A percentile compares a stretch with the other conserved stretches of the same genome.
Evolutionary conservation across 2,329 filamentous ascomycete species (phyloP).

Genomic region (Alternaria consortialis): DNA sequence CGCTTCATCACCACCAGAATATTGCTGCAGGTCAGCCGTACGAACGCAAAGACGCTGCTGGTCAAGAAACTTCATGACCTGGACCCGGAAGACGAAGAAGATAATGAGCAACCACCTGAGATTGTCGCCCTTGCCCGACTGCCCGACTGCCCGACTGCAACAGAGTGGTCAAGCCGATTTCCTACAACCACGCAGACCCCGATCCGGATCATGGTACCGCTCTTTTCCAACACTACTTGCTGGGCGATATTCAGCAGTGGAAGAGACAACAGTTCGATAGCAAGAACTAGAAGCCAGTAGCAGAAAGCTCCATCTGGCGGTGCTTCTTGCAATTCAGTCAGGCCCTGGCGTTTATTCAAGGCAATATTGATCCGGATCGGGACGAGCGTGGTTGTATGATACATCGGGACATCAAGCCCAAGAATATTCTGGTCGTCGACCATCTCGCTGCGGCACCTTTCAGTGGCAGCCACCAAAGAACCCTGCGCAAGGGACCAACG

Average conservation of each 20-base stretch:
- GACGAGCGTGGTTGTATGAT: slow-evolving; percentile 16
- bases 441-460: slow-evolving; percentile 28
- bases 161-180: slow-evolving; percentile 28
- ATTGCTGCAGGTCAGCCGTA: slow-evolving; percentile 14
- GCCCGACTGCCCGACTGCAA: slow-evolving; percentile 28
- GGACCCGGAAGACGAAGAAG: neutral
- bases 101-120: slow-evolving; percentile 22
- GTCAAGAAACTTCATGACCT: slow-evolving; percentile 30
- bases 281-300: slow-evolving; percentile 28
- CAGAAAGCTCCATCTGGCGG: slow-evolving; percentile 41
- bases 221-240: slow-evolving; percentile 31
- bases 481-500: slow-evolving; percentile 32
- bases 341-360: slow-evolving; percentile 40
- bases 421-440: slow-evolving; percentile 36
- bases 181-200: slow-evolving; percentile 15
- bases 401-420: slow-evolving; percentile 41
- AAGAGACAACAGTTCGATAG: slow-evolving; percentile 22
- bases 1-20: neutral
- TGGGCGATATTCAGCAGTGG: slow-evolving; percentile 36
- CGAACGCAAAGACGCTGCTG: slow-evolving; percentile 16
- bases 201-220: slow-evolving; percentile 18
- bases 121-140: slow-evolving; percentile 20
- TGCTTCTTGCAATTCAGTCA: slow-evolving; percentile 41
- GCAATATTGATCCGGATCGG: slow-evolving; percentile 15
- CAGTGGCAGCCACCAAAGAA: slow-evolving; percentile 45